Percentiles rank a stretch among this genome's conserved stretches.
phyloP scores from a whole-genome alignment of 1,284 basidiomycete genomes.

The Ustilago nuda region DNA sequence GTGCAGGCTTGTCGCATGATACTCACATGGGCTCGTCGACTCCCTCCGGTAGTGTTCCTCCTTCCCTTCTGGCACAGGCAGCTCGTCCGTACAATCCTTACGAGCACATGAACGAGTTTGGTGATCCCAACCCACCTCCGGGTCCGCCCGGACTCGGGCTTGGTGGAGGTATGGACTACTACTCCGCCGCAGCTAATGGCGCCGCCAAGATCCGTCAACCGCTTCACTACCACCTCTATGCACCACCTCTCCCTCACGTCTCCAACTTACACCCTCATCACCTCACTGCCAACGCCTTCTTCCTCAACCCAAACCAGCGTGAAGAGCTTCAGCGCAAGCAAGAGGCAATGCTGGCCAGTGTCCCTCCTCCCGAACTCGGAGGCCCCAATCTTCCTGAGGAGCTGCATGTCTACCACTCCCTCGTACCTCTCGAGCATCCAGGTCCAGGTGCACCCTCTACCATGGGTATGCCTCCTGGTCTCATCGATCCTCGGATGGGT shows the following conservation, averaged over 20 bases:
- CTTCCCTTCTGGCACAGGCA: constrained; percentile 7
- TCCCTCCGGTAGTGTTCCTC: constrained; percentile 2
- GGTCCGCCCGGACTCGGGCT: constrained; percentile 45
- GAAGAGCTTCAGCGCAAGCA: constrained; percentile 83
- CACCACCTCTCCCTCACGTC: constrained; percentile 74
- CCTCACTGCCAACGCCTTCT: constrained; percentile 72
- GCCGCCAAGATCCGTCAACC: constrained; percentile 58
- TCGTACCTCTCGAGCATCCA: constrained; percentile 79
- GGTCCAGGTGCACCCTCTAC: constrained; percentile 41
- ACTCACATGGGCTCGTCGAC: constrained; percentile 28
- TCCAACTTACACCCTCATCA: constrained; percentile 71
- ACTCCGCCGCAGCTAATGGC: constrained; percentile 33
- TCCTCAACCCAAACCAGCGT: constrained; percentile 80
- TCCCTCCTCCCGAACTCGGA: constrained; percentile 58
- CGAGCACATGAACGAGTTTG: constrained; percentile 61
- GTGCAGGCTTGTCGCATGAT: constrained; percentile 20
- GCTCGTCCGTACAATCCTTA: constrained; percentile 57
- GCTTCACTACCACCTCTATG: constrained; percentile 93
- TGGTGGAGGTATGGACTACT: constrained; percentile 49
- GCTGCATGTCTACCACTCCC: constrained; percentile 88
- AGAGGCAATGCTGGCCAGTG: constrained; percentile 76
- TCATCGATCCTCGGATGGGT: constrained; percentile 58
- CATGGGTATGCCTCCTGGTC: constrained; percentile 41
- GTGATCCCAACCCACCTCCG: constrained; percentile 43
- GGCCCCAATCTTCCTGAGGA: constrained; percentile 82